phyloP scores from a whole-genome alignment of 495 filamentous ascomycete genomes.

The Sporormia fimetaria region DNA sequence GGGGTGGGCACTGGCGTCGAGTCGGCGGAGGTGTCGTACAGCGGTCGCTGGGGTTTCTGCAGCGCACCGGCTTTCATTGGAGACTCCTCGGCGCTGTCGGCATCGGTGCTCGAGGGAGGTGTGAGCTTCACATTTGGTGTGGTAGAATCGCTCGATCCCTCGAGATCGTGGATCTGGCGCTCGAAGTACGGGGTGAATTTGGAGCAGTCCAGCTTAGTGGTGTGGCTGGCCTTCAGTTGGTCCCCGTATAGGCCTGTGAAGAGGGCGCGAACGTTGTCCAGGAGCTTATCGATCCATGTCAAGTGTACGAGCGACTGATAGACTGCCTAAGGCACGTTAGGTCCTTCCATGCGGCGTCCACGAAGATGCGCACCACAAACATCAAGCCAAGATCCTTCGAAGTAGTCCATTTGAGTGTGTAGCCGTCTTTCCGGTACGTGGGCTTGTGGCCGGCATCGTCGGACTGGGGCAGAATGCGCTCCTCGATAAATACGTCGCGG shows the following conservation, averaged over 20 bases:
- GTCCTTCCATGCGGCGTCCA: conserved; percentile 1
- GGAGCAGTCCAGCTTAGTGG: conserved; percentile 59
- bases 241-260: conserved; percentile 82
- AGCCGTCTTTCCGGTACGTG: conserved; percentile 79
- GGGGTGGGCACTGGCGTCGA: conserved; percentile 58
- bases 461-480: conserved; percentile 55
- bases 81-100: conserved; percentile 30
- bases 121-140: conserved; percentile 28
- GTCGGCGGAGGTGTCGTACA: conserved; percentile 42
- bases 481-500: conserved; percentile 93
- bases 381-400: conserved; percentile 87
- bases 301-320: conserved; percentile 92
- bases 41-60: conserved; percentile 31
- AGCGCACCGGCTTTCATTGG: conserved; percentile 48
- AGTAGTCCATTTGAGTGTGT: conserved; percentile 88
- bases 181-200: conserved; percentile 89
- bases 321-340: conserved; percentile 55
- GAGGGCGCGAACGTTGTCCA: conserved; percentile 84
- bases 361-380: conserved; percentile 66
- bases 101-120: conserved; percentile 31
- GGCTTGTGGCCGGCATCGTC: conserved; percentile 50
- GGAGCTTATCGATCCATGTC: conserved; percentile 91
- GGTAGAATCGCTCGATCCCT: conserved; percentile 42
- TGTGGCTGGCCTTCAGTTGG: conserved; percentile 70
- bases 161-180: conserved; percentile 77